phyloP scores from a whole-genome alignment of 305 asterid species.

The Solanum hybrid region DNA sequence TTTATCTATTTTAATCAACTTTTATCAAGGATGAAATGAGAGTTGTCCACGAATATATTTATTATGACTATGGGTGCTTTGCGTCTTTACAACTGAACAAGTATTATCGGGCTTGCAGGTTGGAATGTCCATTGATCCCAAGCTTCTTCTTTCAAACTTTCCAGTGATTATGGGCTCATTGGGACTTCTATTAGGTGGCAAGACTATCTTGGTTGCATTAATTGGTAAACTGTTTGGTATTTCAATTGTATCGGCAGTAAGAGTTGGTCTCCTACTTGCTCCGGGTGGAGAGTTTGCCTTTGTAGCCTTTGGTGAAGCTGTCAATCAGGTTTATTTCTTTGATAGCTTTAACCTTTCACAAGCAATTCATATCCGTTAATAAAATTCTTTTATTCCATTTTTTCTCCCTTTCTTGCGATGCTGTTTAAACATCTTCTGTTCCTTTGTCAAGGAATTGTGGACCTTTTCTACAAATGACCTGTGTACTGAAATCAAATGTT shows the following conservation, averaged over 20 bases:
- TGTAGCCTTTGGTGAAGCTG: constrained; percentile 99
- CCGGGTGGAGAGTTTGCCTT: constrained; percentile 99
- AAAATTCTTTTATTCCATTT: neutral
- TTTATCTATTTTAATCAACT: neutral
- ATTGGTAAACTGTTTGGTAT: constrained; percentile 86
- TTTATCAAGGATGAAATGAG: neutral
- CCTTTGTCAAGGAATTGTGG: neutral
- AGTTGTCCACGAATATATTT: neutral
- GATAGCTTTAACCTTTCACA: neutral
- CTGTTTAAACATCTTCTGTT: neutral
- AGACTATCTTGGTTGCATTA: constrained; percentile 78
- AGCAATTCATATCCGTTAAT: constrained; percentile 1
- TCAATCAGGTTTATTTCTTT: constrained; percentile 64
- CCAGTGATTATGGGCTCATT: constrained; percentile 74
- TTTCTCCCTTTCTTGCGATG: neutral
- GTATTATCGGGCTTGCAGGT: constrained; percentile 48
- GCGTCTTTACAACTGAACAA: constrained; percentile 17
- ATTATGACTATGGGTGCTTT: neutral
- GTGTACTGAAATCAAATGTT: neutral
- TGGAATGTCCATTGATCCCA: constrained; percentile 99
- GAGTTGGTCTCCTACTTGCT: constrained; percentile 98
- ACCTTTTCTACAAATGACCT: neutral
- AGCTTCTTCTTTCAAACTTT: constrained; percentile 90
- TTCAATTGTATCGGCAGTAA: constrained; percentile 77
- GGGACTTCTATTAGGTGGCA: constrained; percentile 80